Evolutionary conservation across 23 red algal species (phyloP).

Genomic region (Agarophyton chilense): DNA sequence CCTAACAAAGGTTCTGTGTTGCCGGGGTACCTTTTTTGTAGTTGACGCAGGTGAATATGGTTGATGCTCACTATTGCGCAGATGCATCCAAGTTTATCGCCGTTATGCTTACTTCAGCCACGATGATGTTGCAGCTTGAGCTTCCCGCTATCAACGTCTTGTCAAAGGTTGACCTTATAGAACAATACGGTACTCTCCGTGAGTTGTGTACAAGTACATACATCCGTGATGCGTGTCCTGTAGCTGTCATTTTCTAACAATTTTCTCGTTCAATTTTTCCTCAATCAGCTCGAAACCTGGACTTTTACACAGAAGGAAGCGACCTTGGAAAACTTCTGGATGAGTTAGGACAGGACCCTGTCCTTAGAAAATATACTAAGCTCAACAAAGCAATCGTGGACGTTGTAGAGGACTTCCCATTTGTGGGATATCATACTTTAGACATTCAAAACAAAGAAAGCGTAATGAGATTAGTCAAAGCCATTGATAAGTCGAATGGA

Average conservation of each 20-base stretch:
- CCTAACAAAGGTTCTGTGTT: not conserved
- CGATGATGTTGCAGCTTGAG: conserved; percentile 90
- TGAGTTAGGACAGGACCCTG: conserved; percentile 35
- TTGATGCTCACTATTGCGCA: conserved; percentile 84
- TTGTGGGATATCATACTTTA: conserved; percentile 77
- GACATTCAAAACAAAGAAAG: conserved; percentile 74
- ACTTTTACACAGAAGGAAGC: conserved; percentile 53
- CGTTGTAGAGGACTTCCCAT: conserved; percentile 79
- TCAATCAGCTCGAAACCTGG: conserved; percentile 39
- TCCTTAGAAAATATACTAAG: conserved; percentile 47
- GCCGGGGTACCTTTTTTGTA: conserved; percentile 7
- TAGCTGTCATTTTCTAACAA: not conserved
- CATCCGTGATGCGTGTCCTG: not conserved
- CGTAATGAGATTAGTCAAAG: conserved; percentile 30
- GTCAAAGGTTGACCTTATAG: conserved; percentile 90
- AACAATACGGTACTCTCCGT: conserved; percentile 73
- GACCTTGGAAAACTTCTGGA: conserved; percentile 52
- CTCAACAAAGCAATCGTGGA: conserved; percentile 73
- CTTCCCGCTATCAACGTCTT: conserved; percentile 94
- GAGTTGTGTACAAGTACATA: not conserved
- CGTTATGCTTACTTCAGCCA: conserved; percentile 74
- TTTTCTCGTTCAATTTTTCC: not conserved
- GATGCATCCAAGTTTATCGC: conserved; percentile 85
- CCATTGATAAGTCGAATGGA: conserved; percentile 76
- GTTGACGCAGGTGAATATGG: conserved; percentile 81